Conservation (phyloP, 768 basidiomycete species). For the Lactarius deliciosus region DNA sequence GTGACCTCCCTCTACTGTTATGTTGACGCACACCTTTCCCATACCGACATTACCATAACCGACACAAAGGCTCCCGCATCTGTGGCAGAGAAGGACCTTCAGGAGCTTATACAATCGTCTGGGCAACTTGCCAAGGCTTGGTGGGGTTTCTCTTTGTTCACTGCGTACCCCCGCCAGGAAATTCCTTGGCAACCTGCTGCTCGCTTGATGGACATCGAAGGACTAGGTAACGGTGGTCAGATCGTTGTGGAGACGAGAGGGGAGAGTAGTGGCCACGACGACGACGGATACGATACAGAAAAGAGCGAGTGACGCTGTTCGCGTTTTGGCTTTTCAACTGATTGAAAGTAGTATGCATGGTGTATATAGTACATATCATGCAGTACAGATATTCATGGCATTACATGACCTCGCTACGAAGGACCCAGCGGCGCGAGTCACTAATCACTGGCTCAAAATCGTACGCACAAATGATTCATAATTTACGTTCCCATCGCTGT, state of each 20-base stretch:
- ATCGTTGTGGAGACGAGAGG: constrained; percentile 34
- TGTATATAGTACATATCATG: constrained; percentile 6
- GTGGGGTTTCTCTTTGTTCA: constrained; percentile 73
- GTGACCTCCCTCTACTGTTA: constrained; percentile 70
- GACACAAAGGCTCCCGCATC: constrained; percentile 37
- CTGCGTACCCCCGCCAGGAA: constrained; percentile 68
- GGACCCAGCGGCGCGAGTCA: constrained; percentile 37
- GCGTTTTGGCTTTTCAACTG: neutral
- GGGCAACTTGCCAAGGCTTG: constrained; percentile 43
- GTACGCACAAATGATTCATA: constrained; percentile 97
- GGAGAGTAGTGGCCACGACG: constrained; percentile 12
- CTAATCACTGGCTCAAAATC: constrained; percentile 76
- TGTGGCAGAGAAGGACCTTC: constrained; percentile 37
- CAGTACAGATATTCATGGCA: constrained; percentile 13
- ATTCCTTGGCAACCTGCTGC: constrained; percentile 47
- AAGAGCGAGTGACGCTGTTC: constrained; percentile 18
- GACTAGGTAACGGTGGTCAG: constrained; percentile 34
- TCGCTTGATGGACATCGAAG: constrained; percentile 24
- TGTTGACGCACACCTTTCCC: constrained; percentile 62
- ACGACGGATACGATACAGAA: constrained; percentile 31
- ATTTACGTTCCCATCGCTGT: constrained; percentile 93
- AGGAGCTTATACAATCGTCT: constrained; percentile 37
- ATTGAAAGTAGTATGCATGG: neutral
- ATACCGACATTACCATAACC: constrained; percentile 48
- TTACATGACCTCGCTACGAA: neutral